These are phyloP conservation scores for Moricandia arvensis DNA, from an alignment of 345 rosid species.

Conservation along the genomic window DNA sequence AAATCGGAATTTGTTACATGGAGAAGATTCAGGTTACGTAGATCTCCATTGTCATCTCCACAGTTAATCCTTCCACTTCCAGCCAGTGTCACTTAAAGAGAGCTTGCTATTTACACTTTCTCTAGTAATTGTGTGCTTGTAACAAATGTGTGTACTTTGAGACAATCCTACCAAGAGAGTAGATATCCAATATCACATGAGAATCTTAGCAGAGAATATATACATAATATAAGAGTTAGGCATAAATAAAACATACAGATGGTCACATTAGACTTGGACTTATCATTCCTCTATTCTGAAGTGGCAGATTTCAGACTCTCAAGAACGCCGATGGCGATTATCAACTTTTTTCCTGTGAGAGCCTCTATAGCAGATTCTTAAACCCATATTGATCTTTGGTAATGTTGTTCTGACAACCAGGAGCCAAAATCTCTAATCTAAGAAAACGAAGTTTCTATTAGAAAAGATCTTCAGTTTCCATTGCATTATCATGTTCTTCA, in stretches of 20 bases:
- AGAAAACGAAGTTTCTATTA: conserved; percentile 33
- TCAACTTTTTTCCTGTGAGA: conserved; percentile 68
- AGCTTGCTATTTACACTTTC: conserved; percentile 85
- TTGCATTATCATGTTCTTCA: conserved; percentile 10
- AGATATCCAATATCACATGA: conserved; percentile 19
- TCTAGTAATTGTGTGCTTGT: conserved; percentile 69
- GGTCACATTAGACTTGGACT: conserved; percentile 74
- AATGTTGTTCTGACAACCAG: conserved; percentile 49
- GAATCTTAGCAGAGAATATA: conserved; percentile 6
- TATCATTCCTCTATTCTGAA: conserved; percentile 58
- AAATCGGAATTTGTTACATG: conserved; percentile 92
- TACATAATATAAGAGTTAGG: conserved; percentile 3
- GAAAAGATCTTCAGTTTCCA: conserved; percentile 14
- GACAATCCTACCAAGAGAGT: conserved; percentile 60
- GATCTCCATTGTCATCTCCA: conserved; percentile 86
- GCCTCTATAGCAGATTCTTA: conserved; percentile 57
- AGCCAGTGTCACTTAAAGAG: conserved; percentile 93
- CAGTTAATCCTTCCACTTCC: conserved; percentile 86
- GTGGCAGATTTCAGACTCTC: conserved; percentile 65
- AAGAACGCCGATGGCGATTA: conserved; percentile 73
- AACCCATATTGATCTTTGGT: conserved; percentile 62
- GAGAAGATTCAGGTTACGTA: conserved; percentile 83
- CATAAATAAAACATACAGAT: conserved; percentile 63
- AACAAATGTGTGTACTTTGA: conserved; percentile 70
- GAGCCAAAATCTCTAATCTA: conserved; percentile 81